Evolutionary conservation across 2,329 filamentous ascomycete genomes (phyloP).

Genomic region (Metarhizium guizhouense): DNA sequence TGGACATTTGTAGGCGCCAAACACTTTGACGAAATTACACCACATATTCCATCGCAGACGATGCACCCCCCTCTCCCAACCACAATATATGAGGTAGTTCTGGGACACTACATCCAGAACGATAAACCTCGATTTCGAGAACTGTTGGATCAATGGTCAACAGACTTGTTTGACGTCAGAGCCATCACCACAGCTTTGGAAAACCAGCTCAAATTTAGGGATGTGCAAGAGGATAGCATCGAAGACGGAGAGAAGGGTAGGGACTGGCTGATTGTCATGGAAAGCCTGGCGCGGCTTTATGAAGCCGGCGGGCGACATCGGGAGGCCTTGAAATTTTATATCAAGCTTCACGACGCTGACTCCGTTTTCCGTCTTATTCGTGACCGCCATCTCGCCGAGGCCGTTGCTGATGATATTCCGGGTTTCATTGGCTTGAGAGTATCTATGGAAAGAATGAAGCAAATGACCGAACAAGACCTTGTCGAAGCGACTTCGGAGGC

Average conservation of each 20-base stretch:
- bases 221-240: conserved; percentile 66
- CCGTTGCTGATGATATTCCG: conserved; percentile 81
- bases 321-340: conserved; percentile 82
- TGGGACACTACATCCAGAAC: conserved; percentile 77
- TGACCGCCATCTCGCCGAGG: conserved; percentile 83
- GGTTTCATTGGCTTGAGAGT: conserved; percentile 84
- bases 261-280: conserved; percentile 87
- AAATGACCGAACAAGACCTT: conserved; percentile 60
- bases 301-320: conserved; percentile 71
- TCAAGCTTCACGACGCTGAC: conserved; percentile 85
- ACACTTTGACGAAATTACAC: conserved; percentile 82
- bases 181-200: conserved; percentile 72
- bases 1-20: conserved; percentile 82
- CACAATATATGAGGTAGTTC: conserved; percentile 78
- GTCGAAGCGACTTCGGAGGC: conserved; percentile 75
- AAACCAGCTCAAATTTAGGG: conserved; percentile 68
- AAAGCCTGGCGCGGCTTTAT: conserved; percentile 75
- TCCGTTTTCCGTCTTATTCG: conserved; percentile 78
- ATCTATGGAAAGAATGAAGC: conserved; percentile 56
- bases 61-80: conserved; percentile 71
- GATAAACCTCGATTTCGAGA: conserved; percentile 70
- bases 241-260: conserved; percentile 63
- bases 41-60: conserved; percentile 70
- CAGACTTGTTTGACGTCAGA: conserved; percentile 72
- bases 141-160: conserved; percentile 73